phyloP scores from a whole-genome alignment of 2,329 filamentous ascomycete species.

The Clarireedia paspali region DNA sequence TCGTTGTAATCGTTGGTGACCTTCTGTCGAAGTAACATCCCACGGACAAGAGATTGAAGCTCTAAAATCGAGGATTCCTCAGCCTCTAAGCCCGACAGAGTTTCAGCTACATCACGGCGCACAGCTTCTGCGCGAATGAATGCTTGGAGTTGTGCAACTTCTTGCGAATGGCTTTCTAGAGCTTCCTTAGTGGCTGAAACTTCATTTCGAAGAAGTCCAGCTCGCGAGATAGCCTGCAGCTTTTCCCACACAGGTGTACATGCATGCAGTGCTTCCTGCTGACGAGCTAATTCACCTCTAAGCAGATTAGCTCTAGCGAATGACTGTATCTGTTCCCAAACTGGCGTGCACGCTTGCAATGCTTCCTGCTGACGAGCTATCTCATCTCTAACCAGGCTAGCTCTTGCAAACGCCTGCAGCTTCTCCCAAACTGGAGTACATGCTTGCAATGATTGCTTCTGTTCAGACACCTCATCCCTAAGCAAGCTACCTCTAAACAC shows the following conservation, averaged over 20 bases:
- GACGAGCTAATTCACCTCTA: constrained; percentile 24
- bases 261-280: constrained; percentile 43
- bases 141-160: constrained; percentile 28
- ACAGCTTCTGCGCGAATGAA: constrained; percentile 44
- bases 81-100: constrained; percentile 40
- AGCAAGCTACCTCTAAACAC: constrained; percentile 37
- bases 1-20: constrained; percentile 42
- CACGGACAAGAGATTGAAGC: constrained; percentile 53
- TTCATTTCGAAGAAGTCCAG: constrained; percentile 39
- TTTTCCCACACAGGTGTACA: constrained; percentile 44
- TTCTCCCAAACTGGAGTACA: constrained; percentile 43
- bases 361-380: constrained; percentile 32
- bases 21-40: constrained; percentile 49
- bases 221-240: constrained; percentile 36
- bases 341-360: constrained; percentile 41
- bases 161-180: constrained; percentile 41
- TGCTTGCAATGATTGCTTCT: constrained; percentile 45
- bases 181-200: constrained; percentile 40
- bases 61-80: constrained; percentile 40
- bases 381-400: constrained; percentile 44
- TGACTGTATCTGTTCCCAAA: constrained; percentile 42
- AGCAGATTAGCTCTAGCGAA: constrained; percentile 51
- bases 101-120: constrained; percentile 41
- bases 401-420: constrained; percentile 44
- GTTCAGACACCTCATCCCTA: constrained; percentile 37